Evolutionary conservation across 768 basidiomycete species (phyloP).

Genomic region (Podaxis sp.): DNA sequence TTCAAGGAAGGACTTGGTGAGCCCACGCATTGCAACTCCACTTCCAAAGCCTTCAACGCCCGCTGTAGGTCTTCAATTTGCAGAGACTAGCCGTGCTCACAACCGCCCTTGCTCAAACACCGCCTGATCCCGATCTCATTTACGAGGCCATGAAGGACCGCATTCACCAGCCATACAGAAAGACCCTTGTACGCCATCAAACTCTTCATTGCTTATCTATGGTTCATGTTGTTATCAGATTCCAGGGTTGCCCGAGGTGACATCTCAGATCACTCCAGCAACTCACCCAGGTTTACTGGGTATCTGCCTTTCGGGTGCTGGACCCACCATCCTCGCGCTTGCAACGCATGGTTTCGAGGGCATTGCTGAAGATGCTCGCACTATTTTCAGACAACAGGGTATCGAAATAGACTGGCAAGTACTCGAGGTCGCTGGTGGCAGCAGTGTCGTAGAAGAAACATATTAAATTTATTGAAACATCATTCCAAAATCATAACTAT

Average conservation of each 20-base stretch:
- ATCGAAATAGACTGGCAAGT: slow-evolving; percentile 91
- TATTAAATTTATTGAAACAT: slow-evolving; percentile 10
- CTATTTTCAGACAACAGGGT: slow-evolving; percentile 64
- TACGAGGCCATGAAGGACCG: slow-evolving; percentile 99
- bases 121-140: slow-evolving; percentile 93
- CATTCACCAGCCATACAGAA: slow-evolving; percentile 95
- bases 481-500: background rate
- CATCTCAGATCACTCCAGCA: slow-evolving; percentile 78
- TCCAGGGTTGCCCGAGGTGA: slow-evolving; percentile 92
- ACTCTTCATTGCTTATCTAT: background rate
- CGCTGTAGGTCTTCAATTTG: slow-evolving; percentile 86
- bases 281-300: slow-evolving; percentile 95
- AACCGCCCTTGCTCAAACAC: slow-evolving; percentile 84
- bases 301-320: slow-evolving; percentile 96
- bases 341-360: slow-evolving; percentile 80
- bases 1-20: slow-evolving; percentile 85
- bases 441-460: slow-evolving; percentile 25
- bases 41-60: slow-evolving; percentile 2
- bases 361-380: slow-evolving; percentile 78
- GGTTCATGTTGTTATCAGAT: slow-evolving; percentile 51
- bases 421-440: slow-evolving; percentile 56
- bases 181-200: slow-evolving; percentile 57
- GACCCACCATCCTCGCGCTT: slow-evolving; percentile 94
- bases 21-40: slow-evolving; percentile 23
- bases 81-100: slow-evolving; percentile 96